phyloP scores from a whole-genome alignment of 2,329 filamentous ascomycete species.

The Talaromyces sp. region DNA sequence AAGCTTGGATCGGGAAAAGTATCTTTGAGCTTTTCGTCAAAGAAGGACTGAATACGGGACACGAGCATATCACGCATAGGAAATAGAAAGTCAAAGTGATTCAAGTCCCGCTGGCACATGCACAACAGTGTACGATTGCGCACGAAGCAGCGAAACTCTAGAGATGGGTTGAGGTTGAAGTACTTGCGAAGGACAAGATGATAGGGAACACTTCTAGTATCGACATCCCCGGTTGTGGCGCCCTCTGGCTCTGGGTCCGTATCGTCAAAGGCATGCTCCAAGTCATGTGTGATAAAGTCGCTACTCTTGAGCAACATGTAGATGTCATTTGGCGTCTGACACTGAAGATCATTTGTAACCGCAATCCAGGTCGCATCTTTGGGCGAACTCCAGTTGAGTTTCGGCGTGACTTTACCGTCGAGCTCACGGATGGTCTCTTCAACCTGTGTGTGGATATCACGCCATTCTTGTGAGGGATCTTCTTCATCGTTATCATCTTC shows the following conservation, averaged over 20 bases:
- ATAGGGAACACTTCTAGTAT: constrained; percentile 59
- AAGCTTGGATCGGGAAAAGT: constrained; percentile 84
- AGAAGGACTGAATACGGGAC: constrained; percentile 71
- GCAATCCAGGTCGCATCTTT: constrained; percentile 95
- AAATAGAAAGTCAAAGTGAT: constrained; percentile 82
- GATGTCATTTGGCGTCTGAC: constrained; percentile 81
- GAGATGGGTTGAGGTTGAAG: constrained; percentile 81
- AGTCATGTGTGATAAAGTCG: constrained; percentile 89
- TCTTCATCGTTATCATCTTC: constrained; percentile 57
- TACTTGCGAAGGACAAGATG: constrained; percentile 84
- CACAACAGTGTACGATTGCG: constrained; percentile 76
- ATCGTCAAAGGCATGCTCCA: constrained; percentile 89
- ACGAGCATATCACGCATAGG: constrained; percentile 65
- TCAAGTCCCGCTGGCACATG: constrained; percentile 84
- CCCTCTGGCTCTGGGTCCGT: constrained; percentile 50
- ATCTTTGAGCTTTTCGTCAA: constrained; percentile 68
- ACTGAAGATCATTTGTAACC: constrained; percentile 86
- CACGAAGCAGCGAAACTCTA: constrained; percentile 96
- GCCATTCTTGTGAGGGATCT: constrained; percentile 57
- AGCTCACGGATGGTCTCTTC: constrained; percentile 74
- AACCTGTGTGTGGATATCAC: constrained; percentile 74
- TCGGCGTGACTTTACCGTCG: constrained; percentile 83
- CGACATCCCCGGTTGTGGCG: constrained; percentile 19
- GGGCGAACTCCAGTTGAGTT: constrained; percentile 95
- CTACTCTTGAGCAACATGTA: constrained; percentile 93